Evolutionary conservation across 495 filamentous ascomycete species (phyloP).

Genomic region (Talaromyces ruber): DNA sequence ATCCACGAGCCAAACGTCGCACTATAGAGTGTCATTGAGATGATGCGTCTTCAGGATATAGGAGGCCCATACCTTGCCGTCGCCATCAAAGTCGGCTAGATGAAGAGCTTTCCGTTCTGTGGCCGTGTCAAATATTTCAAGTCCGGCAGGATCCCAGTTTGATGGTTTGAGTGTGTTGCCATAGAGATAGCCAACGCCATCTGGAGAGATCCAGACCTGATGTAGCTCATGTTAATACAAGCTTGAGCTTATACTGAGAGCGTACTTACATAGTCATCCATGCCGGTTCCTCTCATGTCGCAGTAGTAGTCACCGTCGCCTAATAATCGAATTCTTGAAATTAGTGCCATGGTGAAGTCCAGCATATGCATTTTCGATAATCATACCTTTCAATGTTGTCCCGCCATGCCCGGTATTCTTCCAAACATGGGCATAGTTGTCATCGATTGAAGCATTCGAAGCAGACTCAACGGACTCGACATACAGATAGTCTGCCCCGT

Average conservation of each 20-base stretch:
- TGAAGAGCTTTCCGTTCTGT: conserved; percentile 16
- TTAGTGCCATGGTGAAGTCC: too few relatives aligned
- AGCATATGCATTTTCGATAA: too few relatives aligned
- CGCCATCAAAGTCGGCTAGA: conserved; percentile 19
- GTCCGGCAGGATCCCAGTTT: conserved; percentile 5
- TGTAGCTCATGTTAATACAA: background rate
- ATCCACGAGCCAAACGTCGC: conserved; percentile 18
- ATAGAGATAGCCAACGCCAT: conserved; percentile 5
- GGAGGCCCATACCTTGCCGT: conserved; percentile 8
- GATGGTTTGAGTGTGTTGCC: conserved; percentile 7
- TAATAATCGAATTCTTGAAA: too few relatives aligned
- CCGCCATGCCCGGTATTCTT: conserved; percentile 11
- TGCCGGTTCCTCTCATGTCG: background rate
- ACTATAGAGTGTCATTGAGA: background rate
- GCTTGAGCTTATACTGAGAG: background rate
- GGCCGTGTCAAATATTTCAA: conserved; percentile 7
- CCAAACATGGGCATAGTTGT: conserved; percentile 9
- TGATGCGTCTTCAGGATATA: background rate
- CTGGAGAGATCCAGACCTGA: conserved; percentile 1
- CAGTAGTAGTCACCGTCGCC: background rate
- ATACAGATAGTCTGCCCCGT: background rate
- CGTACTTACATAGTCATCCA: background rate
- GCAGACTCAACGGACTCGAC: background rate
- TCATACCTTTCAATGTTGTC: conserved; percentile 5
- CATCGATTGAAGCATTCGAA: background rate